These are phyloP conservation scores for Magnolia kwangsiensis DNA, from an alignment of 164 flowering plant species.

Conservation along the genomic window DNA sequence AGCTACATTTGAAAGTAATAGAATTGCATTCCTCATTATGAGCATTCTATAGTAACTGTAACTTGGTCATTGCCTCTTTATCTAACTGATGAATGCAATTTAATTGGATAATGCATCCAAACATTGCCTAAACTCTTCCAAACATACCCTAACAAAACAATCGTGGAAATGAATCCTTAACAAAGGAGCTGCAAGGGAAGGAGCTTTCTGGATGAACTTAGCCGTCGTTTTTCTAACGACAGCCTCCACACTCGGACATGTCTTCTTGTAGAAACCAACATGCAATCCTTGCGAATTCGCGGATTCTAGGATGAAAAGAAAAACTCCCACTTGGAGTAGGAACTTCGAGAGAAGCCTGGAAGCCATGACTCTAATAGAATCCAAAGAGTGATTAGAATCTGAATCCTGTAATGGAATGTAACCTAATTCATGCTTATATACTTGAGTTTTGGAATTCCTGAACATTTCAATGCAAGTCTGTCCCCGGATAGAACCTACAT, in stretches of 20 bases:
- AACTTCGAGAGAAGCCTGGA: conserved; percentile 13
- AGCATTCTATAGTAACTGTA: too few species aligned
- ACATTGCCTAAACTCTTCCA: neutral
- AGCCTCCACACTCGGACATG: conserved; percentile 31
- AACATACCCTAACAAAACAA: conserved; percentile 45
- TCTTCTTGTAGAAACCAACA: conserved; percentile 24
- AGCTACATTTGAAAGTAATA: too few species aligned
- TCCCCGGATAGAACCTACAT: neutral
- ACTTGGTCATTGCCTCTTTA: too few species aligned
- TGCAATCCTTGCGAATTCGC: conserved; percentile 20
- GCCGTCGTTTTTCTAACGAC: conserved; percentile 17
- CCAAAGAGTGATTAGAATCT: neutral
- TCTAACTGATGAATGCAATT: neutral
- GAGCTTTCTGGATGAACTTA: conserved; percentile 15
- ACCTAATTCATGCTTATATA: neutral
- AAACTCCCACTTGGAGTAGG: conserved; percentile 11
- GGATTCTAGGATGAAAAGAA: conserved; percentile 4
- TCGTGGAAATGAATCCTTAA: conserved; percentile 48
- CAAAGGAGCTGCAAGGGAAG: conserved; percentile 30
- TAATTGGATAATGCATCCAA: neutral
- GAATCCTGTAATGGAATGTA: neutral
- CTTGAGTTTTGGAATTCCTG: conserved; percentile 4
- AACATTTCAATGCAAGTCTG: conserved; percentile 9
- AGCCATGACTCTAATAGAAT: neutral
- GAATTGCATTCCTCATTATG: too few species aligned